phyloP scores from a whole-genome alignment of 805 yeast genomes.

The Saccharomycopsis synnaedendra region DNA sequence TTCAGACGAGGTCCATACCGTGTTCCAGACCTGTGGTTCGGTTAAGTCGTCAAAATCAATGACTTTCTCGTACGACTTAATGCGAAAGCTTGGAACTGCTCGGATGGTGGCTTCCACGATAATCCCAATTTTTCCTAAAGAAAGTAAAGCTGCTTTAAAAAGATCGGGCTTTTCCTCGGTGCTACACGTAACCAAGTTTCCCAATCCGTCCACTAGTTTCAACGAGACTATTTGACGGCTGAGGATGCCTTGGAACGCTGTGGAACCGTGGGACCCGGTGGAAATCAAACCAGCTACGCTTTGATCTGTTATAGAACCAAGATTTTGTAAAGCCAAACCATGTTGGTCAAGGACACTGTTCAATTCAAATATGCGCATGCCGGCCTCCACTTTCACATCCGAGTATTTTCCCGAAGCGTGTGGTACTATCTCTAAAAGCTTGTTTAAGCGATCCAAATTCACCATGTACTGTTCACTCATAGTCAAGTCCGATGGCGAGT shows the following conservation, averaged over 20 bases:
- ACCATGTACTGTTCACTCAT: conserved; percentile 84
- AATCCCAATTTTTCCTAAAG: conserved; percentile 86
- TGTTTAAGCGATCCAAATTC: conserved; percentile 65
- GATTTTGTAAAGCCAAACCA: conserved; percentile 74
- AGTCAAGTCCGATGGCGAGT: conserved; percentile 86
- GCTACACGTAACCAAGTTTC: conserved; percentile 59
- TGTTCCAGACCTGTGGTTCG: conserved; percentile 46
- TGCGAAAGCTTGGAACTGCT: conserved; percentile 72
- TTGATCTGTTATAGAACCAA: conserved; percentile 91
- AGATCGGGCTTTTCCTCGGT: conserved; percentile 49
- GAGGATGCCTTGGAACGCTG: conserved; percentile 84
- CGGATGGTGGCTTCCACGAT: conserved; percentile 79
- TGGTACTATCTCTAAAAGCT: conserved; percentile 34
- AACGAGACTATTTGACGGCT: conserved; percentile 78
- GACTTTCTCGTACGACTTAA: conserved; percentile 73
- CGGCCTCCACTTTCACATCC: conserved; percentile 93
- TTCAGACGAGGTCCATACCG: conserved; percentile 81
- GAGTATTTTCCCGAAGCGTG: conserved; percentile 56
- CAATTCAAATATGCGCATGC: conserved; percentile 66
- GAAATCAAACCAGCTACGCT: conserved; percentile 92
- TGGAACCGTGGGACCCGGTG: conserved; percentile 95
- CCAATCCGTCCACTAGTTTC: conserved; percentile 64
- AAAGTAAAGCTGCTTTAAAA: conserved; percentile 73
- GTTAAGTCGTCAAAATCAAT: conserved; percentile 61
- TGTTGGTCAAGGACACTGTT: conserved; percentile 51